Evolutionary conservation across 2,329 filamentous ascomycete genomes (phyloP).

Genomic region (Lachnellula willkommii): DNA sequence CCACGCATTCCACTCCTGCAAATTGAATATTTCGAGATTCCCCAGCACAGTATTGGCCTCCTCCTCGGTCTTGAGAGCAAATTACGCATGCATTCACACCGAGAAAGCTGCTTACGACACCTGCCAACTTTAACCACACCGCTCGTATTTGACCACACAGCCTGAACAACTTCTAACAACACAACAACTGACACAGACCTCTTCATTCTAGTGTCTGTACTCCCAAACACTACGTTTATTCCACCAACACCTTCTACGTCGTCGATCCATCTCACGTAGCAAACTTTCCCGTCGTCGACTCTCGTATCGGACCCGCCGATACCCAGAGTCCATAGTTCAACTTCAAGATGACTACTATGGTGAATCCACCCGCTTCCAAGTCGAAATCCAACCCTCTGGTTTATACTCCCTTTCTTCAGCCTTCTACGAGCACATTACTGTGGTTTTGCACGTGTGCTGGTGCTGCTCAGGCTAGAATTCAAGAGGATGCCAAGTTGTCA

Average conservation of each 20-base stretch:
- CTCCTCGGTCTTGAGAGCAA: not conserved
- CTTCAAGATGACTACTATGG: slow-evolving; percentile 58
- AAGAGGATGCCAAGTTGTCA: slow-evolving; percentile 10
- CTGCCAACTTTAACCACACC: slow-evolving; percentile 14
- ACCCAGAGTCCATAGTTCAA: slow-evolving; percentile 32
- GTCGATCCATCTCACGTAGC: slow-evolving; percentile 14
- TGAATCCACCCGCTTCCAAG: slow-evolving; percentile 39
- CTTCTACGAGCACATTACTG: slow-evolving; percentile 29
- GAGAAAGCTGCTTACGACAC: slow-evolving; percentile 8
- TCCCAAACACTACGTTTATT: slow-evolving; percentile 1
- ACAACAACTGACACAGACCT: slow-evolving; percentile 18
- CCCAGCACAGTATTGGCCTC: not conserved
- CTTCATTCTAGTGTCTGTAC: slow-evolving; percentile 12
- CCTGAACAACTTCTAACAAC: slow-evolving; percentile 9
- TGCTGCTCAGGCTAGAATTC: slow-evolving; percentile 17
- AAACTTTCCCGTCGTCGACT: slow-evolving; percentile 18
- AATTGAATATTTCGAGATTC: not conserved
- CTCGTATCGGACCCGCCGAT: slow-evolving; percentile 28
- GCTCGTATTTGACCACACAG: slow-evolving; percentile 18
- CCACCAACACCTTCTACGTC: slow-evolving; percentile 10
- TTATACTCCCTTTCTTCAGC: slow-evolving; percentile 36
- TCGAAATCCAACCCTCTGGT: slow-evolving; percentile 34
- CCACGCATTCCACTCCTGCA: slow-evolving; percentile 1
- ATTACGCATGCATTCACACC: slow-evolving; percentile 1
- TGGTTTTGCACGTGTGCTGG: slow-evolving; percentile 18